A percentile compares a stretch with the other conserved stretches of the same genome.
Evolutionary conservation across 2,329 filamentous ascomycete species (phyloP).

Genomic region (Drechslerella dactyloides): DNA sequence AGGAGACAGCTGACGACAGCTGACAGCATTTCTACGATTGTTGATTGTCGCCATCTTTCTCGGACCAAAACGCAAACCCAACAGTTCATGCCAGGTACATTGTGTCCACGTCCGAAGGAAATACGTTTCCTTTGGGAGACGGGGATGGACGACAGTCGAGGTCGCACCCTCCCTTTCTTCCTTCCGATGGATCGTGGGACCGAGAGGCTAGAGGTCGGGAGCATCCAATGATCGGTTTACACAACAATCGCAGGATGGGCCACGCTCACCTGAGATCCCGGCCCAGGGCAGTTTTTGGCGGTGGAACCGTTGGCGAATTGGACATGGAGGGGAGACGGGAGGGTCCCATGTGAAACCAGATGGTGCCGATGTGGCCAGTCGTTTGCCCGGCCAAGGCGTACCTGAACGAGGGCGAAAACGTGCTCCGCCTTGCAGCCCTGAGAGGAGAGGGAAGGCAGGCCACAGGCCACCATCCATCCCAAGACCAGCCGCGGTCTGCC

Average conservation of each 20-base stretch:
- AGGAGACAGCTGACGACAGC: slow-evolving; percentile 18
- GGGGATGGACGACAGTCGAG: background rate
- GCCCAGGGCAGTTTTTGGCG: background rate
- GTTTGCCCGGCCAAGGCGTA: slow-evolving; percentile 35
- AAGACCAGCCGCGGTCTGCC: slow-evolving; percentile 24
- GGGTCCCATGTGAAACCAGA: slow-evolving; percentile 2
- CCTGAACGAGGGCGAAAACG: slow-evolving; percentile 28
- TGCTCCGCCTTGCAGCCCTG: slow-evolving; percentile 40
- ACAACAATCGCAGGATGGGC: no score
- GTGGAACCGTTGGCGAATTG: background rate
- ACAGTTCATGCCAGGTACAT: background rate
- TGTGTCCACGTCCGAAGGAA: background rate
- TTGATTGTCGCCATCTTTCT: background rate
- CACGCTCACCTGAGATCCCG: background rate
- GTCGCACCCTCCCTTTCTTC: background rate
- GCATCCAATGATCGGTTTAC: no score
- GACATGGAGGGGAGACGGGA: background rate
- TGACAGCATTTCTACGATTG: background rate
- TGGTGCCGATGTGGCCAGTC: slow-evolving; percentile 10
- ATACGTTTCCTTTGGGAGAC: slow-evolving; percentile 1
- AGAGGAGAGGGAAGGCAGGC: no score
- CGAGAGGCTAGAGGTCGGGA: no score
- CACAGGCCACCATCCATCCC: no score
- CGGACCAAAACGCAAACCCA: background rate
- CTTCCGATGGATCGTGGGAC: background rate